Conservation (phyloP, 345 rosid species). For the Melaleuca quinquenervia region DNA sequence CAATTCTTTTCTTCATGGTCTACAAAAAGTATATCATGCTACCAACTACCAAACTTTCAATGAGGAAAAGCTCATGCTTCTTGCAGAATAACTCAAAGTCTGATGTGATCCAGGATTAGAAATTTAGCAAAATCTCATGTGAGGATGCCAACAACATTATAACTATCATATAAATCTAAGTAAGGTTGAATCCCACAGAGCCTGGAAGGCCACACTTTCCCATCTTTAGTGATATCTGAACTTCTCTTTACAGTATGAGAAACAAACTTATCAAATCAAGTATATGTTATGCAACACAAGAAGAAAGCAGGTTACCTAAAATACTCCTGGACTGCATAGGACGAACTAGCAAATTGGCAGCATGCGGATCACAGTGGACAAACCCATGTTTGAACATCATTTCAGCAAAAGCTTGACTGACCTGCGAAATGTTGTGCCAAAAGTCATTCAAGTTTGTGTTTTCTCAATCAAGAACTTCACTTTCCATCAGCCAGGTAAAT, state of each 20-base stretch:
- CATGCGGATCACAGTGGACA: constrained; percentile 99
- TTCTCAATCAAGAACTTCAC: neutral
- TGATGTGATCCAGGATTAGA: neutral
- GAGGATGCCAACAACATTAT: neutral
- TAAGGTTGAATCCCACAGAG: neutral
- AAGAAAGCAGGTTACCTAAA: constrained; percentile 40
- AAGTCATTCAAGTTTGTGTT: neutral
- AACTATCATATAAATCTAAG: neutral
- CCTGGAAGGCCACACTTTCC: neutral
- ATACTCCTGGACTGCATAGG: constrained; percentile 55
- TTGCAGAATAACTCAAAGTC: neutral
- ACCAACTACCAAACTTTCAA: neutral
- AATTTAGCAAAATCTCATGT: neutral
- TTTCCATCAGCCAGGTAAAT: neutral
- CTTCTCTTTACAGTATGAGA: neutral
- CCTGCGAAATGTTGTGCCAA: constrained; percentile 28
- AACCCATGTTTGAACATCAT: constrained; percentile 98
- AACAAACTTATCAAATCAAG: neutral
- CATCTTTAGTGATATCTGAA: neutral
- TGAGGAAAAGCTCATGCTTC: neutral
- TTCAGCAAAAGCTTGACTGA: constrained; percentile 81
- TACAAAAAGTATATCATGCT: neutral
- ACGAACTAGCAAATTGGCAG: constrained; percentile 84
- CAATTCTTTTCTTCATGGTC: neutral
- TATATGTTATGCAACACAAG: neutral